Evolutionary conservation across 2,329 filamentous ascomycete species (phyloP).

Genomic region (Aspergillus ruber): DNA sequence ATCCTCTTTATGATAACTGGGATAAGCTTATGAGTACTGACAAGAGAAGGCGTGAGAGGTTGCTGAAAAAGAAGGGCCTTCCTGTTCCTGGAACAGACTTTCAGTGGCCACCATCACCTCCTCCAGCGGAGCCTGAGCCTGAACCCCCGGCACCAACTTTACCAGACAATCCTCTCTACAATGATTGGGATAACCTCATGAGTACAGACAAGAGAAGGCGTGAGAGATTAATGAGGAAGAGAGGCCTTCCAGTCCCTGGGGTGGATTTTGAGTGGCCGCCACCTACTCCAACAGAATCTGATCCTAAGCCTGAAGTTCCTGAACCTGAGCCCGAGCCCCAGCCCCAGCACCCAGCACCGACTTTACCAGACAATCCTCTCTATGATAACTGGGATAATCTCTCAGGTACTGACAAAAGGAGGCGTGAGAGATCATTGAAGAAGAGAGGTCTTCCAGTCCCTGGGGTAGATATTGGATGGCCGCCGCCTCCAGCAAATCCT

Average conservation of each 20-base stretch:
- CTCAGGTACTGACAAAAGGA: constrained; percentile 41
- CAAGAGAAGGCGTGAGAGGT: constrained; percentile 40
- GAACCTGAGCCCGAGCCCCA: constrained; percentile 17
- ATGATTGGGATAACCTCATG: constrained; percentile 26
- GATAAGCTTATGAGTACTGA: constrained; percentile 33
- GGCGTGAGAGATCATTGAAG: constrained; percentile 29
- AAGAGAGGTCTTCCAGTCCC: constrained; percentile 25
- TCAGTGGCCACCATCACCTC: constrained; percentile 14
- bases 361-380: constrained; percentile 31
- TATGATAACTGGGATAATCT: constrained; percentile 29
- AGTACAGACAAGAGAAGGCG: constrained; percentile 43
- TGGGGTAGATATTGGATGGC: constrained; percentile 21
- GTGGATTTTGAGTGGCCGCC: too few relatives aligned
- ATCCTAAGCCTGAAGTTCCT: constrained; percentile 8
- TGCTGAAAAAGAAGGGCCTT: constrained; percentile 20
- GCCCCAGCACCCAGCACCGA: constrained; percentile 17
- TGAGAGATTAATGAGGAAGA: constrained; percentile 23
- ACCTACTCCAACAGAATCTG: not conserved
- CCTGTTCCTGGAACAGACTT: constrained; percentile 26
- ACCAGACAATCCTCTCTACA: constrained; percentile 32
- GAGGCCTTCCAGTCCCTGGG: constrained; percentile 17
- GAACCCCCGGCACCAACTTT: constrained; percentile 19
- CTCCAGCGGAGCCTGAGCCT: constrained; percentile 14
- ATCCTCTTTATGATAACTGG: constrained; percentile 33
- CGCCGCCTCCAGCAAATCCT: constrained; percentile 15